Evolutionary conservation across 352 stramenopile genomes (phyloP).

Genomic region (Pythium insidiosum): DNA sequence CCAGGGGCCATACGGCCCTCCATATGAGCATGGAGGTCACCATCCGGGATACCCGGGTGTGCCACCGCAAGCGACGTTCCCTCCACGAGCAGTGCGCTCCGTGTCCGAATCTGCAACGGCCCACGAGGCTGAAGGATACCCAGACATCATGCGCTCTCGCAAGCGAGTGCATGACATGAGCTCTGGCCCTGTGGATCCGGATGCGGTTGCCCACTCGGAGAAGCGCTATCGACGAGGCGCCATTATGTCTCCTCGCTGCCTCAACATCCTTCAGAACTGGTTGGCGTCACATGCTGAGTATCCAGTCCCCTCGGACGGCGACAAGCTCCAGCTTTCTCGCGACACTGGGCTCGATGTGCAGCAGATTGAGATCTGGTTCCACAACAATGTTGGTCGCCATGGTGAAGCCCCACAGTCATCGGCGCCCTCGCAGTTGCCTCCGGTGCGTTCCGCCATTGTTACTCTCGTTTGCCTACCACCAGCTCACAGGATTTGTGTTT

Average conservation of each 20-base stretch:
- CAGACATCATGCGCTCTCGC: constrained; percentile 57
- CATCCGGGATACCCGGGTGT: constrained; percentile 1
- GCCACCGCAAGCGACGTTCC: constrained; percentile 18
- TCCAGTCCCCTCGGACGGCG: constrained; percentile 47
- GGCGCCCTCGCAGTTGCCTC: neutral
- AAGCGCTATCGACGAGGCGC: constrained; percentile 38
- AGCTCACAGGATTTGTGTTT: neutral
- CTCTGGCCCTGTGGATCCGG: constrained; percentile 19
- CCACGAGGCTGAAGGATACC: constrained; percentile 52
- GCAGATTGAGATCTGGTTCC: constrained; percentile 83
- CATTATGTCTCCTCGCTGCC: constrained; percentile 55
- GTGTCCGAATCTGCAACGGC: constrained; percentile 51
- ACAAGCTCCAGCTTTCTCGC: constrained; percentile 67
- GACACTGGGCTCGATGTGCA: constrained; percentile 70
- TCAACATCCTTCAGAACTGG: constrained; percentile 79
- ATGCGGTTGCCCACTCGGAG: constrained; percentile 14
- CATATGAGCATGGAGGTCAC: constrained; percentile 12
- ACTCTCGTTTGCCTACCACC: neutral
- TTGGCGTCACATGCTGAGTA: constrained; percentile 55
- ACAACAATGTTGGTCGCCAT: constrained; percentile 64
- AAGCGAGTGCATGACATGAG: constrained; percentile 44
- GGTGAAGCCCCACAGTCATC: constrained; percentile 7
- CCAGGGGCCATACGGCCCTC: constrained; percentile 6
- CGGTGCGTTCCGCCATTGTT: neutral
- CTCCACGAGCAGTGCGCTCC: constrained; percentile 42